Evolutionary conservation across 2,329 filamentous ascomycete species (phyloP).

Genomic region (Aspergillus pseudonomiae): DNA sequence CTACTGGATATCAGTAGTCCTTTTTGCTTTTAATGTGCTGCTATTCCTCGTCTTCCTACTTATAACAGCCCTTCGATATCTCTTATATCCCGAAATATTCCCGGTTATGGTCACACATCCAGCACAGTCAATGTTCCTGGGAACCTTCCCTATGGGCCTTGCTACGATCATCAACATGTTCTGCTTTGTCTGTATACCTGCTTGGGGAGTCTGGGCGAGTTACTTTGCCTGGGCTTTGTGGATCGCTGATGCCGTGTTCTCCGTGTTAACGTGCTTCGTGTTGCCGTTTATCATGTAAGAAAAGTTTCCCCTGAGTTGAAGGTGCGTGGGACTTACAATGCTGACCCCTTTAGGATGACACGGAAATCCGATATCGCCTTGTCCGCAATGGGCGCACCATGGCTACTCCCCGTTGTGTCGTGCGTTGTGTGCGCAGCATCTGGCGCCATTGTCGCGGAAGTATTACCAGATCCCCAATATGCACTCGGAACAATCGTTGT

Average conservation of each 20-base stretch:
- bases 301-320: background rate
- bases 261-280: constrained; percentile 53
- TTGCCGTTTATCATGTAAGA: constrained; percentile 58
- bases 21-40: constrained; percentile 32
- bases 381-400: constrained; percentile 55
- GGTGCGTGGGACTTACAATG: background rate
- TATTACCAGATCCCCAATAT: constrained; percentile 55
- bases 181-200: constrained; percentile 58
- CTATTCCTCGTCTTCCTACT: constrained; percentile 35
- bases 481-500: constrained; percentile 63
- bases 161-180: constrained; percentile 68
- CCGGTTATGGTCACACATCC: constrained; percentile 65
- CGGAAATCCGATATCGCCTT: constrained; percentile 30
- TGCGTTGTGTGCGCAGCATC: constrained; percentile 66
- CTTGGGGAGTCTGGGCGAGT: constrained; percentile 60
- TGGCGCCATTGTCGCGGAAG: constrained; percentile 62
- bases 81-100: constrained; percentile 66
- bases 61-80: constrained; percentile 62
- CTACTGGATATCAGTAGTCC: constrained; percentile 36
- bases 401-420: constrained; percentile 67
- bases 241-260: constrained; percentile 58
- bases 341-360: constrained; percentile 11
- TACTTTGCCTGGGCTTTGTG: constrained; percentile 58
- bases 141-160: constrained; percentile 67
- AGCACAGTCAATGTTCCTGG: constrained; percentile 66